Percentiles rank a stretch among this genome's conserved stretches.
These are phyloP conservation scores for Triglochin maritima DNA, from an alignment of 106 monocot genomes.

Conservation along the genomic window DNA sequence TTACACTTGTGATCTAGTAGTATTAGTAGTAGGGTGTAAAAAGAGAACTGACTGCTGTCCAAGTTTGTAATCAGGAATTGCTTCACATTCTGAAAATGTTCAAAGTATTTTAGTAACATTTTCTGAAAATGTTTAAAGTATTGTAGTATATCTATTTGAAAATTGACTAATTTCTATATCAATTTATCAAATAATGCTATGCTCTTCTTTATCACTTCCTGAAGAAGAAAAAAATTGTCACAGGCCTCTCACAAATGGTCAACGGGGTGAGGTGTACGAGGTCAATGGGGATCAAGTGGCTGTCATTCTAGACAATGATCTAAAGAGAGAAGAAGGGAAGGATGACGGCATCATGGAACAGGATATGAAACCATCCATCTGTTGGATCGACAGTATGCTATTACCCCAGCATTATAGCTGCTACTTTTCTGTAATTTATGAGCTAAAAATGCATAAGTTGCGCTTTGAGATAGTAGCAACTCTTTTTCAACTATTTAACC, in stretches of 20 bases:
- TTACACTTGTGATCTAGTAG: too few relatives aligned
- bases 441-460: too few relatives aligned
- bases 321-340: constrained; percentile 19
- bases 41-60: too few relatives aligned
- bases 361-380: constrained; percentile 40
- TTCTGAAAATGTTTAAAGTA: too few relatives aligned
- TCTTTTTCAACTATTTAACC: too few relatives aligned
- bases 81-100: too few relatives aligned
- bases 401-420: not conserved
- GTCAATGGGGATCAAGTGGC: constrained; percentile 90
- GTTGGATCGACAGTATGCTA: constrained; percentile 82
- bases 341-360: constrained; percentile 16
- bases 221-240: not conserved
- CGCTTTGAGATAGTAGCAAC: too few relatives aligned
- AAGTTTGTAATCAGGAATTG: too few relatives aligned
- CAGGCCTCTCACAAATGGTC: constrained; percentile 67
- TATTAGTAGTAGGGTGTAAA: too few relatives aligned
- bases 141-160: too few relatives aligned
- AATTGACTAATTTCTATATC: too few relatives aligned
- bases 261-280: constrained; percentile 91
- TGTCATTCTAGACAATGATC: constrained; percentile 65
- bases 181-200: not conserved
- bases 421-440: not conserved
- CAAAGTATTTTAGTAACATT: too few relatives aligned
- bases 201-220: not conserved